A percentile compares a stretch with the other conserved stretches of the same genome.
Evolutionary conservation across 2,329 filamentous ascomycete genomes (phyloP).

Genomic region (Epichloe glyceriae): DNA sequence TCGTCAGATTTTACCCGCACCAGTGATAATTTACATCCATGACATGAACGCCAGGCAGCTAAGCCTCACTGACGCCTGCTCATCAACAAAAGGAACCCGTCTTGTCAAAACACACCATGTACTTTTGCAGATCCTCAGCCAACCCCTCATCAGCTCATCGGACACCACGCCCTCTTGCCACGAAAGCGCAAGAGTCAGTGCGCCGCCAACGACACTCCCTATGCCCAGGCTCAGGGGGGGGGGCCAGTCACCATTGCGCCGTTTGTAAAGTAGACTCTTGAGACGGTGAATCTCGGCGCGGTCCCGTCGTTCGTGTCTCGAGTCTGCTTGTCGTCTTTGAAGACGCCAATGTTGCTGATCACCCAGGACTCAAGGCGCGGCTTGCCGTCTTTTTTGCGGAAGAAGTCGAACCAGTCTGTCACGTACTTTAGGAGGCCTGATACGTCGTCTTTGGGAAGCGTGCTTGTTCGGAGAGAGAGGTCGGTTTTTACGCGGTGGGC

Average conservation of each 20-base stretch:
- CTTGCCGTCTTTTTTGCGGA: constrained; percentile 29
- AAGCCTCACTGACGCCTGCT: no score
- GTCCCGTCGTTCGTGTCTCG: background rate
- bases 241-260: constrained; percentile 30
- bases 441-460: constrained; percentile 29
- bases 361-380: constrained; percentile 33
- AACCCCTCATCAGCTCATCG: constrained; percentile 24
- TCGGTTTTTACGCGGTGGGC: constrained; percentile 22
- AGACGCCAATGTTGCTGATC: constrained; percentile 38
- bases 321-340: constrained; percentile 11
- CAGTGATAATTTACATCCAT: background rate
- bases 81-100: constrained; percentile 9
- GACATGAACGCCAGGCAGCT: background rate
- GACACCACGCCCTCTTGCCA: constrained; percentile 36
- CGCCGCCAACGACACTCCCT: constrained; percentile 29
- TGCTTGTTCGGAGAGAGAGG: constrained; percentile 20
- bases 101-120: constrained; percentile 10
- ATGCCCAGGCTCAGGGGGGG: constrained; percentile 32
- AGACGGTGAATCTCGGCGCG: constrained; percentile 21
- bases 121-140: constrained; percentile 20
- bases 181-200: constrained; percentile 28
- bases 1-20: no score
- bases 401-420: constrained; percentile 29
- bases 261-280: constrained; percentile 37
- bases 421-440: constrained; percentile 29